Evolutionary conservation across 306 rosid genomes (phyloP).

Genomic region (Corylus heterophylla): DNA sequence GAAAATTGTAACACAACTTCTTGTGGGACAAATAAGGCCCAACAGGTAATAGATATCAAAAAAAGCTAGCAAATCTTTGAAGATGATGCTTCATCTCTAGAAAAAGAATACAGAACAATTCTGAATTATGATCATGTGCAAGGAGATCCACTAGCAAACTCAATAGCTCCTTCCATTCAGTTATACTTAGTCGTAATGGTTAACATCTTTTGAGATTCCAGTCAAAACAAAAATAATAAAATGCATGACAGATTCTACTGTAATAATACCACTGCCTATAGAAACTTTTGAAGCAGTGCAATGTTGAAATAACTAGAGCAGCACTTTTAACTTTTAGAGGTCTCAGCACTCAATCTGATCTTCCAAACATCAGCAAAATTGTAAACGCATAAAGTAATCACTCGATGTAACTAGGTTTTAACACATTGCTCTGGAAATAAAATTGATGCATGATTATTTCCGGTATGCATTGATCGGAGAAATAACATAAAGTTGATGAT

Average conservation of each 20-base stretch:
- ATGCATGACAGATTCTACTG: not conserved
- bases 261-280: not conserved
- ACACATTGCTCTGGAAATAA: not conserved
- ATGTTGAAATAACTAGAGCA: not conserved
- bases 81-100: not conserved
- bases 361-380: not conserved
- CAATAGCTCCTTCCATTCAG: not conserved
- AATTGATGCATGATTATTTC: constrained; percentile 34
- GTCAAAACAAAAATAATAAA: not conserved
- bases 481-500: constrained; percentile 24
- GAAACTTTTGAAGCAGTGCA: not conserved
- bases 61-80: not conserved
- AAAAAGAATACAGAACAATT: not conserved
- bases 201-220: not conserved
- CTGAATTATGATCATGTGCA: not conserved
- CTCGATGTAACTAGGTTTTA: not conserved
- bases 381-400: not conserved
- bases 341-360: not conserved
- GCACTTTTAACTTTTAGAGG: not conserved
- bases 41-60: no score
- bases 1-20: not conserved
- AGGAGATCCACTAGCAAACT: not conserved
- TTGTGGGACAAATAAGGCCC: not conserved
- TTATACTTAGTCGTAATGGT: not conserved
- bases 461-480: constrained; percentile 29